These are phyloP conservation scores for Saraca asoca DNA, from an alignment of 331 rosid genomes.

Conservation along the genomic window DNA sequence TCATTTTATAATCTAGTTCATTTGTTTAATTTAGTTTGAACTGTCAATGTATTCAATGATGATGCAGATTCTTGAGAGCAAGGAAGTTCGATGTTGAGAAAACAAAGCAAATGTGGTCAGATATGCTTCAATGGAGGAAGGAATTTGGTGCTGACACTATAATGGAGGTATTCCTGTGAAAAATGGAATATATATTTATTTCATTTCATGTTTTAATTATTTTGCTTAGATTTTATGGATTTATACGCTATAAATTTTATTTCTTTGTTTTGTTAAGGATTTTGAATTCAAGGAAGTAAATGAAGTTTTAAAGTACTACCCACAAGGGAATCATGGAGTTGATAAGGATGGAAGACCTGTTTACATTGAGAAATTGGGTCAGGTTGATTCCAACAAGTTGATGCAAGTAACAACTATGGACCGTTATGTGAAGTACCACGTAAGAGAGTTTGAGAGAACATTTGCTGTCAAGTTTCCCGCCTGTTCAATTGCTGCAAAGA, in stretches of 20 bases:
- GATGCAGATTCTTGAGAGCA: slow-evolving; percentile 80
- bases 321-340: slow-evolving; percentile 94
- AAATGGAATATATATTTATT: neutral
- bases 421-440: slow-evolving; percentile 80
- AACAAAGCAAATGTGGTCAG: slow-evolving; percentile 95
- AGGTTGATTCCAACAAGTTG: slow-evolving; percentile 76
- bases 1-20: neutral
- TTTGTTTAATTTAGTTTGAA: neutral
- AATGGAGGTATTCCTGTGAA: slow-evolving; percentile 63
- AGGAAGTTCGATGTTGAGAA: slow-evolving; percentile 84
- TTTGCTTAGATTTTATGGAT: neutral
- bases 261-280: slow-evolving; percentile 51
- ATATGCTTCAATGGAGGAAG: slow-evolving; percentile 93
- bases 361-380: slow-evolving; percentile 90
- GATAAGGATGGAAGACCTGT: slow-evolving; percentile 88
- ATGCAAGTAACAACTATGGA: slow-evolving; percentile 94
- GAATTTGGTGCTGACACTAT: slow-evolving; percentile 85
- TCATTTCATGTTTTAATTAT: neutral
- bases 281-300: slow-evolving; percentile 81
- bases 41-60: slow-evolving; percentile 9
- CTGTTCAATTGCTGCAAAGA: slow-evolving; percentile 89
- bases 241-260: slow-evolving; percentile 15
- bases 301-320: slow-evolving; percentile 84
- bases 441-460: slow-evolving; percentile 85
- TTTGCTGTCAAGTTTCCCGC: slow-evolving; percentile 75